Base-by-base conservation (phyloP, 441 rosid genomes). In the Melastoma candidum region DNA sequence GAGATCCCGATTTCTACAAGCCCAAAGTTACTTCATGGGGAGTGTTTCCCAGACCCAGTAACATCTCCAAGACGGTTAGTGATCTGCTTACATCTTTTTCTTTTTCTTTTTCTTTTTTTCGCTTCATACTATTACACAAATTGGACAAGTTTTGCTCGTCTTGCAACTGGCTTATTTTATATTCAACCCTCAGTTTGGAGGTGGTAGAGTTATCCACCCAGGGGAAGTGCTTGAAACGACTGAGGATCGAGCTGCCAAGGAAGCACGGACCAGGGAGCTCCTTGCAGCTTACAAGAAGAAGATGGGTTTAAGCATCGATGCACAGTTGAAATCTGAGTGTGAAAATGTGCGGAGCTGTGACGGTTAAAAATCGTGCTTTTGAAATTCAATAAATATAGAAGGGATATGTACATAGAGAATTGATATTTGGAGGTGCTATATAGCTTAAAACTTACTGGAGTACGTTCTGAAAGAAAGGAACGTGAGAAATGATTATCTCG, bases 1-100 rank as follows among this genome's bases (percentile, higher is more conserved):
- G 67, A 44, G 59, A 68, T 58, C 60, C 65, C 1, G 77, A 80
- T 44, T 48, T 80, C 12, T 87, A 87, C 70, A 83, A 83, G 68
- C 97, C 96, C 4, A 84, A 72, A 72, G 95, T 90, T 67, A 84
- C 96, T 2, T 77, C 96, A 1, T 87, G 96, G 96, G 96, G 97
- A 50, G 95, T 90, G 62, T 83, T 83, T 58, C 96, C 95, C 8
- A 77, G 96, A 56, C 93, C 96, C 10, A 82, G 75, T 71, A 76
- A 87, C 73, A 87, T 90, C 69, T 90, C 97, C 54, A 74, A 77
- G 67, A 73, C 82, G 67, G 97, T 87, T 81, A 60, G 65, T 24
- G 12, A 39, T 14, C 46, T 26, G 41, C 52, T 32, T 13, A 13
- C 44, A 32, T 51, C 32, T 14, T 9, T 22, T 9, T 27, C 22